Evolutionary conservation across 768 basidiomycete species (phyloP).

Genomic region (Tricholoma hemisulphureum): DNA sequence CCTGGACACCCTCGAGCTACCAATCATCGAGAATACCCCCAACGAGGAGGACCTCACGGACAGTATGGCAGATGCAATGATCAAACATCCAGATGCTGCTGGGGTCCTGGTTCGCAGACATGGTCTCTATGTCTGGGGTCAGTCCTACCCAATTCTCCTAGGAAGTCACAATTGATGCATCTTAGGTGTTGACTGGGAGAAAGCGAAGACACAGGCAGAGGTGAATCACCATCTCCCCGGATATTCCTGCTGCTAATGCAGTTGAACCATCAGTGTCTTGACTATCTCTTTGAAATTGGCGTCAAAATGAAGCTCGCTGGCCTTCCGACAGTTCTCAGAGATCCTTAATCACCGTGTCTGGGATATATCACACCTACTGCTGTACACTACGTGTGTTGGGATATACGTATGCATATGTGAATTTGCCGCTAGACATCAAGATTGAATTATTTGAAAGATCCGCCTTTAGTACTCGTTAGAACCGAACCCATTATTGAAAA

Average conservation of each 20-base stretch:
- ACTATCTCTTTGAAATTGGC: conserved; percentile 87
- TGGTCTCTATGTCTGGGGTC: conserved; percentile 86
- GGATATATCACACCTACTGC: too few species aligned
- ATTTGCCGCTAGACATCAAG: too few species aligned
- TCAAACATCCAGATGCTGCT: conserved; percentile 72
- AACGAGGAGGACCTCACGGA: conserved; percentile 87
- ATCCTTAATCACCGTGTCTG: too few species aligned
- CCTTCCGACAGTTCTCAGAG: conserved; percentile 45
- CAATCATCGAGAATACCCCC: conserved; percentile 91
- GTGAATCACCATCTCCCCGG: conserved; percentile 37
- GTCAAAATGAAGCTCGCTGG: conserved; percentile 77
- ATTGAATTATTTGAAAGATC: too few species aligned
- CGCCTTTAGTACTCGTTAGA: too few species aligned
- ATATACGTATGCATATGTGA: too few species aligned
- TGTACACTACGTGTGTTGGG: too few species aligned
- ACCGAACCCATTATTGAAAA: too few species aligned
- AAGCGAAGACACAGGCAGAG: conserved; percentile 87
- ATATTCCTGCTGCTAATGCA: background rate
- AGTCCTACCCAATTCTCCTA: conserved; percentile 7
- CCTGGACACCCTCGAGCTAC: conserved; percentile 80
- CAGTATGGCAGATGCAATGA: conserved; percentile 86
- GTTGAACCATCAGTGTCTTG: conserved; percentile 61
- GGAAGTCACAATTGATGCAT: conserved; percentile 1
- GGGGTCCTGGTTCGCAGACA: conserved; percentile 77
- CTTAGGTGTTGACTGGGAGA: conserved; percentile 74